Evolutionary conservation across 2,329 filamentous ascomycete genomes (phyloP).

Genomic region (Penicillium sp.): DNA sequence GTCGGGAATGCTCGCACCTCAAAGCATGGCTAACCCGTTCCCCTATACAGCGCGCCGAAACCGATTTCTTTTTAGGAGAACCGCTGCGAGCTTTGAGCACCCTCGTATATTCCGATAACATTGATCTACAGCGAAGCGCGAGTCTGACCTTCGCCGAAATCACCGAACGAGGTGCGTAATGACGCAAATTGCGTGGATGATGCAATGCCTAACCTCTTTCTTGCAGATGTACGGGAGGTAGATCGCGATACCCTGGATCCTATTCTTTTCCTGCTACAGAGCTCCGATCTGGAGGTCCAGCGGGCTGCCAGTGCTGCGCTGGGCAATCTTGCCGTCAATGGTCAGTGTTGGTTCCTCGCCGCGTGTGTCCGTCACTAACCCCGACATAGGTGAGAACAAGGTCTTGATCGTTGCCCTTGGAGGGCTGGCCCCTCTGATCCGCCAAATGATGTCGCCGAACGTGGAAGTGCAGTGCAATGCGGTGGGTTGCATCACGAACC

Average conservation of each 20-base stretch:
- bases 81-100: slow-evolving; percentile 92
- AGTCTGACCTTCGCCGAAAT: slow-evolving; percentile 99
- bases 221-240: slow-evolving; percentile 88
- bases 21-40: neutral
- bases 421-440: slow-evolving; percentile 86
- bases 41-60: slow-evolving; percentile 75
- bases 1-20: neutral
- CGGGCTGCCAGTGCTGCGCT: slow-evolving; percentile 92
- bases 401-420: slow-evolving; percentile 92
- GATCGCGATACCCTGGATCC: slow-evolving; percentile 93
- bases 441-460: slow-evolving; percentile 97
- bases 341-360: slow-evolving; percentile 49
- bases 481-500: slow-evolving; percentile 96
- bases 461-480: slow-evolving; percentile 99
- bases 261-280: slow-evolving; percentile 92
- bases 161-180: slow-evolving; percentile 81
- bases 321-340: slow-evolving; percentile 95
- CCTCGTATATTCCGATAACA: slow-evolving; percentile 96
- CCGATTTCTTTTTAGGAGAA: slow-evolving; percentile 97
- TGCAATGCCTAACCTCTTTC: slow-evolving; percentile 17
- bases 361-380: slow-evolving; percentile 16
- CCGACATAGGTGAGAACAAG: slow-evolving; percentile 85
- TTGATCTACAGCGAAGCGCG: slow-evolving; percentile 94
- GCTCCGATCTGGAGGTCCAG: slow-evolving; percentile 94
- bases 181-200: neutral